A percentile compares a stretch with the other conserved stretches of the same genome.
Evolutionary conservation across 495 filamentous ascomycete species (phyloP).

Genomic region (Halenospora varia): DNA sequence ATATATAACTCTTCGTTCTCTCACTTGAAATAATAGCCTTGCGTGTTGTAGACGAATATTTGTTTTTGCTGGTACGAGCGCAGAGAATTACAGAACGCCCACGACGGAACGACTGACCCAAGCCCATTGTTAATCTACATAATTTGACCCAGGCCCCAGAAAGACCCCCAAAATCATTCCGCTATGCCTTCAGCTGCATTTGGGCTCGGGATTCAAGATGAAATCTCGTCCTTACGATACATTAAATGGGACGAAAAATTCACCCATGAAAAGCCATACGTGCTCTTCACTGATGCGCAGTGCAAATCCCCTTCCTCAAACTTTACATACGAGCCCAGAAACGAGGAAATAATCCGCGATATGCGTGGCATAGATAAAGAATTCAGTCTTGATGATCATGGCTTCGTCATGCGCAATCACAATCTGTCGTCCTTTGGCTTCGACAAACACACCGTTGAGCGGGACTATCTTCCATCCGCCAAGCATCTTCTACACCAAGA

Average conservation of each 20-base stretch:
- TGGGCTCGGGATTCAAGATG: background rate
- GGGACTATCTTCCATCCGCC: background rate
- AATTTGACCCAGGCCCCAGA: no score
- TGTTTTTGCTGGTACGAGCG: no score
- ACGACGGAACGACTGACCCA: no score
- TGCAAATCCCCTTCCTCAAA: background rate
- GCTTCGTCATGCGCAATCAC: background rate
- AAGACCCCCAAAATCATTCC: background rate
- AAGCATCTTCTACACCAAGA: background rate
- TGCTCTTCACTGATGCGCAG: background rate
- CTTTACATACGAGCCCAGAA: background rate
- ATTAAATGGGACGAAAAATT: background rate
- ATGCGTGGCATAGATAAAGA: background rate
- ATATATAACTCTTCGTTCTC: no score
- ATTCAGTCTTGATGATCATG: background rate
- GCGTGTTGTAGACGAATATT: no score
- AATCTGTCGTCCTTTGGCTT: background rate
- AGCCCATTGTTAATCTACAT: no score
- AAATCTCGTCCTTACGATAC: background rate
- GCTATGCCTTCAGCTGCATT: background rate
- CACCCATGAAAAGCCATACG: background rate
- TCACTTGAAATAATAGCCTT: no score
- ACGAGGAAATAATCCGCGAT: background rate
- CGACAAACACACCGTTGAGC: background rate
- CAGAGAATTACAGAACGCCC: no score